Percentiles rank a stretch among this genome's conserved stretches.
phyloP scores from a whole-genome alignment of 2,329 filamentous ascomycete genomes.

The Lecanosticta acicola region DNA sequence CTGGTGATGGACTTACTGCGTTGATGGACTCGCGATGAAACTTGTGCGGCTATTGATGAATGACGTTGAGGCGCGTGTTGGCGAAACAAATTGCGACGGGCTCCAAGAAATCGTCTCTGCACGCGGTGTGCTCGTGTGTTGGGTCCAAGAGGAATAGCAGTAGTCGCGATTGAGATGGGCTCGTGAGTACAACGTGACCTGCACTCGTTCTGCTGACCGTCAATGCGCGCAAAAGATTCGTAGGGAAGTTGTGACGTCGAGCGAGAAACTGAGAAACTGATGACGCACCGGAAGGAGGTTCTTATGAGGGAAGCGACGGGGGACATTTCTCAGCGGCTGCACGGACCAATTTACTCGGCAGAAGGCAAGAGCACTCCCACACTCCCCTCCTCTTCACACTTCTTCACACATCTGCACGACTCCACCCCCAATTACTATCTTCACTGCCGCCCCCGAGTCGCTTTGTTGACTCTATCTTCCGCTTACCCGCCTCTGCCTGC shows the following conservation, averaged over 20 bases:
- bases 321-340: background rate
- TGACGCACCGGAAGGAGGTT: background rate
- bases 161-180: background rate
- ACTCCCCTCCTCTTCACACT: too few relatives aligned
- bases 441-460: too few relatives aligned
- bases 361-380: too few relatives aligned
- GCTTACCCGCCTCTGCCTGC: too few relatives aligned
- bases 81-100: constrained; percentile 3
- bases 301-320: background rate
- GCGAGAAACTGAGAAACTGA: background rate
- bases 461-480: too few relatives aligned
- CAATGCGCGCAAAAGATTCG: background rate
- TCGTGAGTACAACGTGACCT: constrained; percentile 9
- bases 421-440: too few relatives aligned
- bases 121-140: background rate
- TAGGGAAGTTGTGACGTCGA: background rate
- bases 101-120: background rate
- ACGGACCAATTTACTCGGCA: too few relatives aligned
- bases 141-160: background rate
- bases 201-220: background rate
- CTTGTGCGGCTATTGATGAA: background rate
- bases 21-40: constrained; percentile 4
- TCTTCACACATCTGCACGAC: too few relatives aligned
- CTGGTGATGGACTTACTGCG: background rate
- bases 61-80: constrained; percentile 4